A percentile compares a stretch with the other conserved stretches of the same genome.
These are phyloP conservation scores for Plasmodium vivax DNA, from an alignment of 169 alveolate species.

Conservation along the genomic window DNA sequence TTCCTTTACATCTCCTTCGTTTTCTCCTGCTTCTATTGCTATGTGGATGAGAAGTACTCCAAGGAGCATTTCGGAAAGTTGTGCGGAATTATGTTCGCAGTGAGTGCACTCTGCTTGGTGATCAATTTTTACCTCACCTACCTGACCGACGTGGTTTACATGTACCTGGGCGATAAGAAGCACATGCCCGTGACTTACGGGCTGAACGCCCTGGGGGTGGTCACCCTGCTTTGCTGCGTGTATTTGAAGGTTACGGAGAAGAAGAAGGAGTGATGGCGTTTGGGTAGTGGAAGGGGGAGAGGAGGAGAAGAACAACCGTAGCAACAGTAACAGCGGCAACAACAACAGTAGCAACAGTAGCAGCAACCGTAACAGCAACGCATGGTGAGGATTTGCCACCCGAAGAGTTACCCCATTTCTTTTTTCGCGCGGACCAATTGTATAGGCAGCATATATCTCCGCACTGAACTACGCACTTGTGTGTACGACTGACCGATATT, in stretches of 20 bases:
- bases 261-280: background rate
- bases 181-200: constrained; percentile 40
- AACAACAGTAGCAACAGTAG: background rate
- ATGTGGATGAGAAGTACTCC: constrained; percentile 55
- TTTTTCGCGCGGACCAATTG: background rate
- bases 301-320: too few relatives aligned
- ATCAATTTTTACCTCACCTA: constrained; percentile 54
- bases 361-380: background rate
- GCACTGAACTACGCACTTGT: background rate
- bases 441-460: background rate
- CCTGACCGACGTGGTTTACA: constrained; percentile 43
- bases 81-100: constrained; percentile 66
- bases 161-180: constrained; percentile 12
- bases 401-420: background rate
- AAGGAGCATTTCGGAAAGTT: constrained; percentile 69
- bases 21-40: constrained; percentile 63
- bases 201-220: constrained; percentile 38
- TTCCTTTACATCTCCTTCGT: constrained; percentile 38
- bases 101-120: constrained; percentile 41
- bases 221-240: constrained; percentile 11
- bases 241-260: constrained; percentile 55
- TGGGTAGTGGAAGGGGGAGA: background rate
- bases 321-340: background rate
- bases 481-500: background rate
- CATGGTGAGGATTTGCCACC: background rate